phyloP scores from a whole-genome alignment of 192 early-diverging fungal genomes.

The Linderina pennispora region DNA sequence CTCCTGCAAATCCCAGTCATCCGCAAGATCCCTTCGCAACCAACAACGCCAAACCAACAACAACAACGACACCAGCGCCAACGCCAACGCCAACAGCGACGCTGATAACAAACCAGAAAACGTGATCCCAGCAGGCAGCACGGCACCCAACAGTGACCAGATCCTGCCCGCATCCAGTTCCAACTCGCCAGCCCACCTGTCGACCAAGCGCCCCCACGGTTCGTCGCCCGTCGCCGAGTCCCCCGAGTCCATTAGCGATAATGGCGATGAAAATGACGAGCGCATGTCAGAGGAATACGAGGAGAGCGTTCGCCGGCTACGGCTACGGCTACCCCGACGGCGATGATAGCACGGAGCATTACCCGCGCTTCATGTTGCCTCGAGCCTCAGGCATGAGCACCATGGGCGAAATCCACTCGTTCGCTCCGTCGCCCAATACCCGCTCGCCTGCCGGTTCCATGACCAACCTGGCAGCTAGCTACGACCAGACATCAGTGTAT shows the following conservation, averaged over 20 bases:
- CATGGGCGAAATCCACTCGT: constrained; percentile 43
- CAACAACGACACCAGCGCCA: constrained; percentile 1
- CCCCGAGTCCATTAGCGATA: background rate
- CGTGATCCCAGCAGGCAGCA: too few species aligned
- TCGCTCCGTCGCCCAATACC: constrained; percentile 8
- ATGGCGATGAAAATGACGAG: background rate
- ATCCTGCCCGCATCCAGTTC: background rate
- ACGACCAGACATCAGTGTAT: constrained; percentile 17
- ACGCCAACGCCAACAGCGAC: constrained; percentile 1
- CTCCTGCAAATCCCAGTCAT: constrained; percentile 17
- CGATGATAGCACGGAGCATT: background rate
- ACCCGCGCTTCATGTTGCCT: constrained; percentile 37
- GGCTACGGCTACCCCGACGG: background rate
- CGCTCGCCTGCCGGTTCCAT: constrained; percentile 8
- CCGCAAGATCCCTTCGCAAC: constrained; percentile 3
- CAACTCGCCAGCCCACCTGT: background rate
- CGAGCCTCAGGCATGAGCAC: constrained; percentile 39
- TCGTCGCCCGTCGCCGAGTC: background rate
- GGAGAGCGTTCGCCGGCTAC: background rate
- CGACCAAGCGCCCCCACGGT: background rate
- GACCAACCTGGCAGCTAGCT: constrained; percentile 5
- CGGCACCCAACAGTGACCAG: background rate
- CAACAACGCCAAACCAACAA: background rate
- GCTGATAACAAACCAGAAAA: background rate
- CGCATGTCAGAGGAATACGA: background rate